Conservation (phyloP, 2,329 filamentous ascomycete genomes). For the Calonectria pseudoreteaudii region DNA sequence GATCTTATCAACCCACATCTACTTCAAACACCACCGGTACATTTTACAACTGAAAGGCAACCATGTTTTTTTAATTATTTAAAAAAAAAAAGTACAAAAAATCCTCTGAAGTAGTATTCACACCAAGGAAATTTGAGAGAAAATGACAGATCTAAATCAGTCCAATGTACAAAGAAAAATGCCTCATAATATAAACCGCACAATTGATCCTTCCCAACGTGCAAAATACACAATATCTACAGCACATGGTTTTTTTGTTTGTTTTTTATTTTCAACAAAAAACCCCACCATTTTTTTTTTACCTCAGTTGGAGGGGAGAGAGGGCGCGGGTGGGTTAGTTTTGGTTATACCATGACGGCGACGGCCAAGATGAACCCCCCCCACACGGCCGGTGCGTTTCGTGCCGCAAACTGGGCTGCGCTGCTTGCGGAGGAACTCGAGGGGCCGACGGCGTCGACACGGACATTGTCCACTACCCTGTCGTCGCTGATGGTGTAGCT, state of each 20-base stretch:
- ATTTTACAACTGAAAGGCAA: not conserved
- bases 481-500: slow-evolving; percentile 48
- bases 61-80: not conserved
- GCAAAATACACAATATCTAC: slow-evolving; percentile 27
- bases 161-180: slow-evolving; percentile 10
- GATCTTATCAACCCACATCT: not conserved
- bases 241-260: no score
- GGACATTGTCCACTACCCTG: slow-evolving; percentile 46
- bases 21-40: not conserved
- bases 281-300: no score
- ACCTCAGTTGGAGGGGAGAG: no score
- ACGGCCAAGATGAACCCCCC: not conserved
- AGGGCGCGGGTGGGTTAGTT: no score
- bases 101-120: not conserved
- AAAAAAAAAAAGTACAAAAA: not conserved
- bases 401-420: not conserved
- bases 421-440: slow-evolving; percentile 20
- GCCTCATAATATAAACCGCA: slow-evolving; percentile 21
- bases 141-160: not conserved
- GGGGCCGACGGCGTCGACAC: slow-evolving; percentile 49
- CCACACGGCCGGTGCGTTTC: not conserved
- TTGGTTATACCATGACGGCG: not conserved
- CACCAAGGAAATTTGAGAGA: slow-evolving; percentile 1
- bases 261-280: no score
- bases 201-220: slow-evolving; percentile 13